Evolutionary conservation across 202 grass and related monocot genomes (phyloP).

Genomic region (Miscanthus sacchariflorus): DNA sequence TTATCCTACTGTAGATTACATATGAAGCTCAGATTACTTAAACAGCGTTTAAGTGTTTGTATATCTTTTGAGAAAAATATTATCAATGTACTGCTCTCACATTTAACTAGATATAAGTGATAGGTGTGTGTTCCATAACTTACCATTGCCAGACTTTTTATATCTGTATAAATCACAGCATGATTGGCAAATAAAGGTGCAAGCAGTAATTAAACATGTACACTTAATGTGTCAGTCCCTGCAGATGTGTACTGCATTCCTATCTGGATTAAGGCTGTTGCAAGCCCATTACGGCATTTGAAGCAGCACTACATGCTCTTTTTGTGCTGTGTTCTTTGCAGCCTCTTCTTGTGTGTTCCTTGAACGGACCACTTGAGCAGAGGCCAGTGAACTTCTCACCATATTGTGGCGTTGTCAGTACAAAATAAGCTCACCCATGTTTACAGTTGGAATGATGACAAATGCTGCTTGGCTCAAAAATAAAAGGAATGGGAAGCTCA

Average conservation of each 20-base stretch:
- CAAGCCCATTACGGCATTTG: not conserved
- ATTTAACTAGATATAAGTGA: not conserved
- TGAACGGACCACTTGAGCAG: not conserved
- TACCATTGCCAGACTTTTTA: not conserved
- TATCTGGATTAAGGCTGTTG: not conserved
- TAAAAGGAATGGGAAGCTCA: not conserved
- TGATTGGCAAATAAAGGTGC: not conserved
- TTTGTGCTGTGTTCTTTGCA: not conserved
- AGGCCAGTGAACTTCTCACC: not conserved
- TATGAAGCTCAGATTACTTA: conserved; percentile 10
- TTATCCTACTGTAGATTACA: not conserved
- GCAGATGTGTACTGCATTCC: not conserved
- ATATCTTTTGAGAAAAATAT: not conserved
- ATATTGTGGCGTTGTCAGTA: not conserved
- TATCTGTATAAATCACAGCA: not conserved
- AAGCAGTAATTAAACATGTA: too few species aligned
- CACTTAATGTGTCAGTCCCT: not conserved
- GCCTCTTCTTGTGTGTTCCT: not conserved
- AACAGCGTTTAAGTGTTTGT: not conserved
- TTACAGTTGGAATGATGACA: not conserved
- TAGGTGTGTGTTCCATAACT: not conserved
- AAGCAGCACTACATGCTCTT: not conserved
- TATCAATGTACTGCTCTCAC: not conserved
- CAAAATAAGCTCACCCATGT: not conserved
- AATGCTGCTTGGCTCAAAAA: not conserved